These are phyloP conservation scores for Metschnikowia cerradonensis DNA, from an alignment of 805 yeast genomes.

Conservation along the genomic window DNA sequence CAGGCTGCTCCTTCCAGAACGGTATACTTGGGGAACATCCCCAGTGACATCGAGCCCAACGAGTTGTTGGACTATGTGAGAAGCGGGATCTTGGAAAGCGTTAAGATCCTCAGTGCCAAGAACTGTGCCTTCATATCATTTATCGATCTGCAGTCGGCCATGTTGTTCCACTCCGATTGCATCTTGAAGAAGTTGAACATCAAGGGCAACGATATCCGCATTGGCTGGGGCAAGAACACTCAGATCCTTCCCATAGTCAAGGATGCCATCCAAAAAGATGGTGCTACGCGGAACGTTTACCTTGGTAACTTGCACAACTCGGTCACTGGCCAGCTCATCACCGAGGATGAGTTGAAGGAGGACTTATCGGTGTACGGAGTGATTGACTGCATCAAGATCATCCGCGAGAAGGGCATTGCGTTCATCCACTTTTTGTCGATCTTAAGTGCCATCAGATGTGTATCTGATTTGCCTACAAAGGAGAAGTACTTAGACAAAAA, in stretches of 20 bases:
- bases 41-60: constrained; percentile 72
- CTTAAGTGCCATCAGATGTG: constrained; percentile 80
- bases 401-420: constrained; percentile 79
- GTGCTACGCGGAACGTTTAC: constrained; percentile 92
- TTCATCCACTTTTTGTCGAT: constrained; percentile 89
- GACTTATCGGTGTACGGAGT: constrained; percentile 75
- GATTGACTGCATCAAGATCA: constrained; percentile 78
- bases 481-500: constrained; percentile 72
- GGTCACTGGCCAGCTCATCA: constrained; percentile 39
- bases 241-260: constrained; percentile 71
- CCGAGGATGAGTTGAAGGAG: constrained; percentile 60
- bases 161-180: constrained; percentile 91
- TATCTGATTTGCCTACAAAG: constrained; percentile 62
- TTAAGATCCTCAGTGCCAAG: constrained; percentile 74
- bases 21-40: constrained; percentile 85
- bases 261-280: constrained; percentile 73
- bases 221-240: constrained; percentile 90
- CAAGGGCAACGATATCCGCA: constrained; percentile 73
- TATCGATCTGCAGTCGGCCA: constrained; percentile 82
- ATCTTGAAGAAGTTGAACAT: constrained; percentile 77
- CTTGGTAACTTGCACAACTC: constrained; percentile 73
- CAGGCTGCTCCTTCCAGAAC: constrained; percentile 68
- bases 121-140: constrained; percentile 89
- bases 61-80: constrained; percentile 87
- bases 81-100: constrained; percentile 81